Evolutionary conservation across 495 filamentous ascomycete genomes (phyloP), one percentile per base, ranked within the genome.

Genomic region (Aspergillus hancockii): DNA sequence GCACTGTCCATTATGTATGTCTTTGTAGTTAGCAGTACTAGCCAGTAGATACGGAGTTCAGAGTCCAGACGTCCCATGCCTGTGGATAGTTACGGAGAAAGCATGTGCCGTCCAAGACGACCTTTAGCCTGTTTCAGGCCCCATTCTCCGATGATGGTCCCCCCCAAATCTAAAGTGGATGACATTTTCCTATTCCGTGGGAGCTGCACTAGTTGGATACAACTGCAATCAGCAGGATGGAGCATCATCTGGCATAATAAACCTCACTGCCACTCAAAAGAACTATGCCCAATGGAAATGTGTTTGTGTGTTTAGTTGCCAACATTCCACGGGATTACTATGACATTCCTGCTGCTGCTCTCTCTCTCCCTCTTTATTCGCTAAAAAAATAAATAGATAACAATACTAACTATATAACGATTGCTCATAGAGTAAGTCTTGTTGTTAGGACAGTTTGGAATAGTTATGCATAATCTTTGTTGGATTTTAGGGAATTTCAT

Each of bases 81-180:
- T 50, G 57, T 64, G 57, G 62, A 60, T 31, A 49, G 28, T n/a
- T 57, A 31, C 49, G 41, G 62, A 55, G 52, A 49, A 43, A 63
- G 60, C 63, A 65, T 65, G 63, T 62, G 63, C 63, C 63, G 63
- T 62, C 63, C 56, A 56, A 50, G 55, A 59, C 40, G 36, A 41
- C 56, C 53, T 52, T 58, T 59, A 59, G 59, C 25, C 59, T 61
- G 63, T 62, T 62, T 59, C 63, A 65, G 51, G 43, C 55, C 49
- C 63, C 47, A 61, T 59, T 34, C 58, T 60, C 54, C 62, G 57
- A 64, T 19, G n/a, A 31, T 31, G 47, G 38, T 18, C 16, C 28
- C 55, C 56, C 38, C 31, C 31, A 52, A 46, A 52, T 49, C 25
- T 47, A 40, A 38, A 38, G 57, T 59, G 57, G 57, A 25, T 59